Evolutionary conservation across 371 early-diverging fungal genomes (phyloP), one percentile per base, ranked within the genome.

Genomic region (Haplosporangium sp.): DNA sequence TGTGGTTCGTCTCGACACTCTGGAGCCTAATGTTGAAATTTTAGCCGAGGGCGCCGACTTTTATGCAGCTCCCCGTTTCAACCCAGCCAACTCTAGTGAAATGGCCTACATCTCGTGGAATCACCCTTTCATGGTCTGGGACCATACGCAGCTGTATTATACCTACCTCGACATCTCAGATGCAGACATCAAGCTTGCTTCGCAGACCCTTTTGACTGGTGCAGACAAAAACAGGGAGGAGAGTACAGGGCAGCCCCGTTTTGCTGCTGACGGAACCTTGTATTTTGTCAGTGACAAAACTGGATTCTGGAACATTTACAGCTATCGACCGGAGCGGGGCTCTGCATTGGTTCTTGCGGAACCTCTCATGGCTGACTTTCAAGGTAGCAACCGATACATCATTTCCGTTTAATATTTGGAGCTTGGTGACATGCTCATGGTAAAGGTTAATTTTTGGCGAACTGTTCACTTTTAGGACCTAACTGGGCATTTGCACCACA

Each of bases 91-190:
- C 43, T 62, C 68, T 21, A 64, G 60, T 16, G 67, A 81, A n/a
- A 61, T 93, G 53, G 87, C 87, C 5, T 94, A 86, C 76, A 81
- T 88, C 42, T 81, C 88, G 10, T 94, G 93, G 93, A 71, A 84
- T 53, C 92, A 92, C 46, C 91, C 92, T 5, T 87, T 89, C 69
- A 94, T 94, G 94, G 91, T 89, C 41, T 94, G 94, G 94, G 92
- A 93, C 63, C 86, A 81, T 56, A 91, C 94, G 1, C 81, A 83
- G 54, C 74, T 92, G n/a, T 82, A 83, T 58, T 73, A 84, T 50
- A 89, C 83, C 14, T 60, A 71, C 11, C 58, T 86, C 42, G 29
- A 62, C 6, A 69, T 82, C 45, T 64, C 56, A 9, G 60, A 65
- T 8, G 42, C 52, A 0, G 72, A 56, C 2, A 51, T 66, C 56